Evolutionary conservation across 805 yeast genomes (phyloP).

Genomic region (Lipomyces sp.): DNA sequence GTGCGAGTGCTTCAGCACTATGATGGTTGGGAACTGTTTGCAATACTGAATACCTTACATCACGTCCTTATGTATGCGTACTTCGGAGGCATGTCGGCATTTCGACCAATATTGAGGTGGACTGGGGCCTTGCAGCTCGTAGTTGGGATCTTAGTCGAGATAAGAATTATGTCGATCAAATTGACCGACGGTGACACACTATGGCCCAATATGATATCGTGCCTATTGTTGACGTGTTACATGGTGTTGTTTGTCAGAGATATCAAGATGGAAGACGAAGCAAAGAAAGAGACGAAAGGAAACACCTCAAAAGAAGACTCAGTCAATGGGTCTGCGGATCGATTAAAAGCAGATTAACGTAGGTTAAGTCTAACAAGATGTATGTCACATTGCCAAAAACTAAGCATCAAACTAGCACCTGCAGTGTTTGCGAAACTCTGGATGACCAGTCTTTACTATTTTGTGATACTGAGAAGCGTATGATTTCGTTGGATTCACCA

Average conservation of each 20-base stretch:
- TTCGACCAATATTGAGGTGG: constrained; percentile 8
- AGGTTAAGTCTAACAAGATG: not conserved
- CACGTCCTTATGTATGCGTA: constrained; percentile 6
- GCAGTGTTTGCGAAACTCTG: no score
- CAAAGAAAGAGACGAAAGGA: not conserved
- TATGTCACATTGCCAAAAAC: no score
- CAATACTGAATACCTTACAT: constrained; percentile 3
- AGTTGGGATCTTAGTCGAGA: not conserved
- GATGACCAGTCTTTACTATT: no score
- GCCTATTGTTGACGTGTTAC: constrained; percentile 2
- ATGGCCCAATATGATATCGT: constrained; percentile 10
- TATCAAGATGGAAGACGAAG: not conserved
- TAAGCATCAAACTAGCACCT: no score
- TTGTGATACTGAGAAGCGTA: no score
- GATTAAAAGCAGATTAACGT: constrained; percentile 1
- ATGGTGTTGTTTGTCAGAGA: no score
- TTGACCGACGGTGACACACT: constrained; percentile 5
- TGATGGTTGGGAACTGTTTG: constrained; percentile 10
- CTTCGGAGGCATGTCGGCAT: constrained; percentile 7
- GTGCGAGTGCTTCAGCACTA: constrained; percentile 6
- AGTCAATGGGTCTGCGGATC: not conserved
- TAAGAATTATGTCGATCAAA: constrained; percentile 3
- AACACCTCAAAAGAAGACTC: not conserved
- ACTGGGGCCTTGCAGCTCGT: constrained; percentile 13
- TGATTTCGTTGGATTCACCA: no score